Percentiles rank a stretch among this genome's conserved stretches.
Conservation (phyloP, 345 rosid species). For the Brassica juncea region DNA sequence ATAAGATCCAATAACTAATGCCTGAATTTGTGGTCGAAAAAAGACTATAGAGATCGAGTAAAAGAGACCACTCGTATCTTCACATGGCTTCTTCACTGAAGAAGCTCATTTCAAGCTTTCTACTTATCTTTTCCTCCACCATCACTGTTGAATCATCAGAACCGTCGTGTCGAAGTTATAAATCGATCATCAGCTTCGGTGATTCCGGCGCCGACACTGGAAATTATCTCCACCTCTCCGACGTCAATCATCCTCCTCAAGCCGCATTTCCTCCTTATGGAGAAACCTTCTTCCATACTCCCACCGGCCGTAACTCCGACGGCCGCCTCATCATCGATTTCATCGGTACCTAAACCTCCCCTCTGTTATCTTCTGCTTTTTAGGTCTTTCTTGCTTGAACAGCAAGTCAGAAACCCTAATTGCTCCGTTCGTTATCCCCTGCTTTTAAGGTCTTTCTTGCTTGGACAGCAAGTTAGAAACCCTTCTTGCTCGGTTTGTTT, state of each 20-base stretch:
- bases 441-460: neutral
- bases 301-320: slow-evolving; percentile 52
- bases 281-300: slow-evolving; percentile 45
- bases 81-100: slow-evolving; percentile 23
- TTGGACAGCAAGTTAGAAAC: neutral
- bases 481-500: neutral
- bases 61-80: neutral
- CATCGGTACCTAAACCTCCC: slow-evolving; percentile 39
- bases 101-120: slow-evolving; percentile 25
- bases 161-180: slow-evolving; percentile 6
- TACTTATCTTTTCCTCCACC: slow-evolving; percentile 13
- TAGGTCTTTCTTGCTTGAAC: neutral
- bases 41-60: neutral
- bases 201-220: slow-evolving; percentile 62
- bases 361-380: neutral
- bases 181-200: slow-evolving; percentile 58
- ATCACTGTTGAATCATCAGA: slow-evolving; percentile 1
- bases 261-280: slow-evolving; percentile 49
- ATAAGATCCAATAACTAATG: neutral
- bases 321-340: slow-evolving; percentile 60
- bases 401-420: slow-evolving; percentile 11
- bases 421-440: neutral
- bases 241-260: slow-evolving; percentile 13
- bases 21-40: neutral
- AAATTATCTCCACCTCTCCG: slow-evolving; percentile 31